Percentiles rank a stretch among this genome's conserved stretches.
Evolutionary conservation across 441 rosid genomes (phyloP).

Genomic region (Sinapis alba): DNA sequence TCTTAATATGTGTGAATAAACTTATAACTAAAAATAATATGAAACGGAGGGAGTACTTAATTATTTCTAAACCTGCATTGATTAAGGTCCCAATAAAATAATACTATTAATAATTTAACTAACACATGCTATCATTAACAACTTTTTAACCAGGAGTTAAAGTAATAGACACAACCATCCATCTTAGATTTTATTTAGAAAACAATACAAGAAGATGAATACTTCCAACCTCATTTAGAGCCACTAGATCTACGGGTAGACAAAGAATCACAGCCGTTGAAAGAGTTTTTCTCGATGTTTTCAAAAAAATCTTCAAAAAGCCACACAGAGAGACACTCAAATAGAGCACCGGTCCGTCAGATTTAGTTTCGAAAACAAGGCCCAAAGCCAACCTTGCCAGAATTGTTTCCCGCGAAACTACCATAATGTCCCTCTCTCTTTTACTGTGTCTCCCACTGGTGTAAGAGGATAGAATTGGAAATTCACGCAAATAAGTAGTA

Average conservation of each 20-base stretch:
- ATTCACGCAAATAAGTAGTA: constrained; percentile 12
- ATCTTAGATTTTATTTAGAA: constrained; percentile 14
- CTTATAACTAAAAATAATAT: no score
- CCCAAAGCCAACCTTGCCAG: constrained; percentile 43
- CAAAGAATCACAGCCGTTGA: constrained; percentile 56
- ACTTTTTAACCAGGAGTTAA: constrained; percentile 26
- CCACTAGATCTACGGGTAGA: constrained; percentile 30
- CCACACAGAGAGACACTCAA: constrained; percentile 44
- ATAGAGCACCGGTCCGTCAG: constrained; percentile 59
- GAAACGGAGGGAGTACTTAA: no score
- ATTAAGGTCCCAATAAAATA: background rate
- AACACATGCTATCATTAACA: constrained; percentile 35
- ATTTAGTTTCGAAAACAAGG: constrained; percentile 43
- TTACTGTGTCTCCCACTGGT: no score
- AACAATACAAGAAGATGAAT: background rate
- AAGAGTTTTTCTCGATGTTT: constrained; percentile 50
- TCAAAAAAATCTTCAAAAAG: constrained; percentile 46
- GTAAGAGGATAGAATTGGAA: constrained; percentile 38
- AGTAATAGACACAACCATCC: constrained; percentile 20
- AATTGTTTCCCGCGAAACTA: constrained; percentile 31
- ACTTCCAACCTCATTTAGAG: constrained; percentile 27
- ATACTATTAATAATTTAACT: constrained; percentile 30
- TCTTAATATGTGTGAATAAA: no score
- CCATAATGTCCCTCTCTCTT: constrained; percentile 21
- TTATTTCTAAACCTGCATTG: background rate